phyloP scores from a whole-genome alignment of 805 yeast species.

The Priceomyces medius region DNA sequence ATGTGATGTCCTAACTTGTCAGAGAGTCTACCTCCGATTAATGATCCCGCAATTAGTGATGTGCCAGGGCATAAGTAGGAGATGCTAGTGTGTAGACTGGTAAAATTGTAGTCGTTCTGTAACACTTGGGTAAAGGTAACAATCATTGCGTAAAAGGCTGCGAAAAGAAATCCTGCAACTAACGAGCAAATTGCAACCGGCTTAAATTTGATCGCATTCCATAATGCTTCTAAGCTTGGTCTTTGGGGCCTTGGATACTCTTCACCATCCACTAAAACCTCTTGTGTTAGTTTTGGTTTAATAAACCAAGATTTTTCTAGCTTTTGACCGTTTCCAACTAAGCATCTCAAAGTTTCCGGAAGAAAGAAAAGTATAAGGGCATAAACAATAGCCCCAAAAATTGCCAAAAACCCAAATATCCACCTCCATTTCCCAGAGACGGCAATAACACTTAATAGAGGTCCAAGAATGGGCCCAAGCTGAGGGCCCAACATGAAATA shows the following conservation, averaged over 20 bases:
- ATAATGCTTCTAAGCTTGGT: conserved; percentile 38
- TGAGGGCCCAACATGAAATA: conserved; percentile 41
- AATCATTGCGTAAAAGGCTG: conserved; percentile 53
- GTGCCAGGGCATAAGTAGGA: conserved; percentile 55
- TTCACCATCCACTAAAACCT: conserved; percentile 17
- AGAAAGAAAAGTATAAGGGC: conserved; percentile 25
- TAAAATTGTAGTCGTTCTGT: conserved; percentile 34
- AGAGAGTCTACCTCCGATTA: conserved; percentile 48
- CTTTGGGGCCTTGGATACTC: conserved; percentile 44
- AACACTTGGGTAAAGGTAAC: conserved; percentile 48
- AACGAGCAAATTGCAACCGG: conserved; percentile 48
- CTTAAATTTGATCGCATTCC: conserved; percentile 34
- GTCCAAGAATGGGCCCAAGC: conserved; percentile 40
- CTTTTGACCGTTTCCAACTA: conserved; percentile 37
- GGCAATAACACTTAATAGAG: conserved; percentile 28
- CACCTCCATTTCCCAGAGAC: conserved; percentile 31
- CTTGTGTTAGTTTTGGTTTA: conserved; percentile 27
- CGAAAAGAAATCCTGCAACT: conserved; percentile 51
- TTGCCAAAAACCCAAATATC: conserved; percentile 32
- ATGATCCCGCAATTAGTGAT: conserved; percentile 48
- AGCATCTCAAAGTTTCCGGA: conserved; percentile 40
- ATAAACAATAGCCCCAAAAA: conserved; percentile 25
- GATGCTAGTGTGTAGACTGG: conserved; percentile 37
- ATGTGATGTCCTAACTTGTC: conserved; percentile 34
- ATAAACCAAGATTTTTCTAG: conserved; percentile 22